phyloP scores from a whole-genome alignment of 148 eudicot species.

The Amaranthus palmeri region DNA sequence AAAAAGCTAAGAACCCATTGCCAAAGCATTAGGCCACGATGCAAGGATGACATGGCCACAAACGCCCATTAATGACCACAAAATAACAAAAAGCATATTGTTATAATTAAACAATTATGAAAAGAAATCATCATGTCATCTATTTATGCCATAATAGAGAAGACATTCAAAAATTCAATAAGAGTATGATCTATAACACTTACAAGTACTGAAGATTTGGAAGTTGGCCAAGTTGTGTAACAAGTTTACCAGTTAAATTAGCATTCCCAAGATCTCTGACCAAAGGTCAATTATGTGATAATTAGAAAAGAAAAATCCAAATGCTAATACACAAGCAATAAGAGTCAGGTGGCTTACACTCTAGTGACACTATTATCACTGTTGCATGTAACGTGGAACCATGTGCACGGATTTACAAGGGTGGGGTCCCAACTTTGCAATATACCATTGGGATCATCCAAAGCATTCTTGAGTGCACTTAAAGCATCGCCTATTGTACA shows the following conservation, averaged over 20 bases:
- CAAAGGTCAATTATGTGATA: slow-evolving; percentile 10
- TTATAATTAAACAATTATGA: neutral
- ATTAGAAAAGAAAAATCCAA: slow-evolving; percentile 1
- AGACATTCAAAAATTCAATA: no score
- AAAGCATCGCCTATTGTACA: slow-evolving; percentile 60
- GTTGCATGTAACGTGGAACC: slow-evolving; percentile 74
- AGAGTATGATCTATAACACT: slow-evolving; percentile 22
- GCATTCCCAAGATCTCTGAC: slow-evolving; percentile 79
- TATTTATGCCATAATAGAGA: neutral
- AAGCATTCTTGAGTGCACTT: slow-evolving; percentile 41
- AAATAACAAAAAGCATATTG: neutral
- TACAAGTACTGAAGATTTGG: slow-evolving; percentile 69
- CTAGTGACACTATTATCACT: slow-evolving; percentile 53
- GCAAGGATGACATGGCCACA: no score
- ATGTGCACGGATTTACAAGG: slow-evolving; percentile 66
- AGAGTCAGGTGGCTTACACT: slow-evolving; percentile 48
- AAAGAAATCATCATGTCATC: no score
- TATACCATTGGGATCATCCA: slow-evolving; percentile 57
- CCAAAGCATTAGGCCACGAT: neutral
- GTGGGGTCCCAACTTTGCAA: slow-evolving; percentile 66
- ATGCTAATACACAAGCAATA: neutral
- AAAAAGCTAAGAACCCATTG: neutral
- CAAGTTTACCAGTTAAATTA: slow-evolving; percentile 69
- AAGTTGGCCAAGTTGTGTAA: slow-evolving; percentile 74
- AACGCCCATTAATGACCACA: no score